Base-by-base conservation (phyloP, 345 rosid species). In the Eucalyptus viminalis region DNA sequence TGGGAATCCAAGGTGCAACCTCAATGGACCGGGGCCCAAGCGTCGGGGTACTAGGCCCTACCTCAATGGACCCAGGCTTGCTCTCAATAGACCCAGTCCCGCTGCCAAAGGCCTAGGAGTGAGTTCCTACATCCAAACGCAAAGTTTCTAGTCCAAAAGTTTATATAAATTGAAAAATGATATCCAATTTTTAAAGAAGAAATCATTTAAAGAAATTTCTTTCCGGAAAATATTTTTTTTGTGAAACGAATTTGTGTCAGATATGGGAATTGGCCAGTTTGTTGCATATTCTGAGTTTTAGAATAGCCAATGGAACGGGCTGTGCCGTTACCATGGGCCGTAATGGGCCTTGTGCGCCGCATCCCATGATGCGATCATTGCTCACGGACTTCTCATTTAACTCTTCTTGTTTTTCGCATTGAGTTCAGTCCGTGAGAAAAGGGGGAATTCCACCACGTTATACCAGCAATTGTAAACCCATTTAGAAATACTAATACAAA, bases 41-140 rank as follows among this genome's bases (percentile, higher is more conserved):
- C 2, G 9, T 12, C 16, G 3, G 0, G 69, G 69, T 27, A 16
- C 14, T 12, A 29, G 67, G 15, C 16, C 31, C 2, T 60, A 0
- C 16, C 69, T 60, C 31, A 13, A 27, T 60, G 14, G 14, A 60
- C 8, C 14, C 2, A 6, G 0, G 34, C 31, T 60, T 60, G 34
- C 34, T 25, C 15, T 60, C n/a, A 6, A 12, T 60, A 13, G 34
- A 60, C 16, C 4, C 16, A 0, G 1, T 29, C 69, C 16, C 0
- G 0, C 4, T 60, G 0, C 69, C 69, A 60, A 60, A 8, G 69
- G 16, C 31, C 31, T 13, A 2, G 31, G 69, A 27, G 14, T 0
- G 14, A 60, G 8, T 60, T 60, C 67, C 31, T 12, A 27, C 0
- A 8, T 60, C 67, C 34, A 60, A 60, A 27, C 7, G 0, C 31